Percentiles rank a stretch among this genome's conserved stretches.
Conservation (phyloP, 2,329 filamentous ascomycete genomes). For the Colletotrichum nymphaeae region DNA sequence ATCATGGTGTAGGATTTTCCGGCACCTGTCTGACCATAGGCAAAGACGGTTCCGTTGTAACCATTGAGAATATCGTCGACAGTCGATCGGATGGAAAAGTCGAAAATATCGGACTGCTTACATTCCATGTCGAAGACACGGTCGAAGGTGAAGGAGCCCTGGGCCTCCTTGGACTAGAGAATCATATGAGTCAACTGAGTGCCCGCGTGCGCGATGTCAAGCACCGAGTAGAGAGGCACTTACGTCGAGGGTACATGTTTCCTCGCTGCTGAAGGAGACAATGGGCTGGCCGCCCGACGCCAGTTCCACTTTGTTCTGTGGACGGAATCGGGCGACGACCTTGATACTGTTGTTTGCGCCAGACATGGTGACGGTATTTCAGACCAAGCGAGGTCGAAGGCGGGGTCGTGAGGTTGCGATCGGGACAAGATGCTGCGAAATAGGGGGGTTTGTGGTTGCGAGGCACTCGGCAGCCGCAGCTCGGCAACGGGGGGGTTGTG, state of each 20-base stretch:
- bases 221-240: slow-evolving; percentile 45
- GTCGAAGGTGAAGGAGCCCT: slow-evolving; percentile 94
- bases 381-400: slow-evolving; percentile 29
- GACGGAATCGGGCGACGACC: slow-evolving; percentile 98
- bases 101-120: slow-evolving; percentile 92
- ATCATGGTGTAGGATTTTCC: slow-evolving; percentile 99
- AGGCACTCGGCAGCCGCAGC: slow-evolving; percentile 34
- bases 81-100: slow-evolving; percentile 95
- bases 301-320: slow-evolving; percentile 95
- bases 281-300: slow-evolving; percentile 92
- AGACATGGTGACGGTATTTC: slow-evolving; percentile 59
- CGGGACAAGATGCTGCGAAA: slow-evolving; percentile 10
- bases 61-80: slow-evolving; percentile 99
- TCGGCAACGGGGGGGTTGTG: slow-evolving; percentile 27
- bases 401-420: slow-evolving; percentile 31
- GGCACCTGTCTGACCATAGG: slow-evolving; percentile 97
- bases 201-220: not conserved
- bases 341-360: slow-evolving; percentile 75
- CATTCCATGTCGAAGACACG: slow-evolving; percentile 96
- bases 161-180: slow-evolving; percentile 80
- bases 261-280: slow-evolving; percentile 87
- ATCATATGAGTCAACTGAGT: slow-evolving; percentile 9
- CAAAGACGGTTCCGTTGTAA: slow-evolving; percentile 99
- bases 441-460: slow-evolving; percentile 17
- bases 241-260: slow-evolving; percentile 90